A percentile compares a stretch with the other conserved stretches of the same genome.
Evolutionary conservation across 805 yeast genomes (phyloP).

Genomic region (Metschnikowia noctiluminum): DNA sequence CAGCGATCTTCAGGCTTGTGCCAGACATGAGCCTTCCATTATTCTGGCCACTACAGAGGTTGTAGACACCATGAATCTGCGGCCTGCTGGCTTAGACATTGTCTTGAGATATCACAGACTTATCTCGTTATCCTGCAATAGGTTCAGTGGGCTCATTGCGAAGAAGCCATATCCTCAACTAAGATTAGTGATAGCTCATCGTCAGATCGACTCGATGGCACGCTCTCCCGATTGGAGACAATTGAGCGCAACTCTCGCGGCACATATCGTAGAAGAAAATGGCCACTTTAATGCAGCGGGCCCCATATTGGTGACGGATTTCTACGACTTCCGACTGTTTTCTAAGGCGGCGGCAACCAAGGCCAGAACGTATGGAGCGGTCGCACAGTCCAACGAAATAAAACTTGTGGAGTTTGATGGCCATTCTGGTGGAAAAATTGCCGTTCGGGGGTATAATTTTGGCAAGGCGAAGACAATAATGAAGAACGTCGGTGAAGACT

Average conservation of each 20-base stretch:
- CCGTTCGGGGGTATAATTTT: slow-evolving; percentile 62
- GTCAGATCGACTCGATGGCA: slow-evolving; percentile 21
- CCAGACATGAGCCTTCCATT: slow-evolving; percentile 15
- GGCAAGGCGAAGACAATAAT: slow-evolving; percentile 43
- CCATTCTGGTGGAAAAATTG: slow-evolving; percentile 53
- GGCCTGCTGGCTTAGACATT: slow-evolving; percentile 15
- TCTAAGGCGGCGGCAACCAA: background rate
- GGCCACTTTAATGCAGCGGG: slow-evolving; percentile 49
- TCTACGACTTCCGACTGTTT: slow-evolving; percentile 57
- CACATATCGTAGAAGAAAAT: slow-evolving; percentile 52
- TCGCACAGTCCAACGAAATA: slow-evolving; percentile 58
- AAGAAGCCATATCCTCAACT: slow-evolving; percentile 20
- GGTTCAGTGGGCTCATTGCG: slow-evolving; percentile 33
- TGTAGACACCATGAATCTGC: slow-evolving; percentile 17
- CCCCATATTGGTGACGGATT: slow-evolving; percentile 55
- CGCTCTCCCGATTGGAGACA: slow-evolving; percentile 32
- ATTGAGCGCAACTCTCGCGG: slow-evolving; percentile 43
- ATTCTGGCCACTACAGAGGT: slow-evolving; percentile 11
- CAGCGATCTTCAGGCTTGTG: slow-evolving; percentile 11
- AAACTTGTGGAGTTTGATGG: slow-evolving; percentile 41
- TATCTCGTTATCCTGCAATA: slow-evolving; percentile 47
- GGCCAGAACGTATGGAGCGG: slow-evolving; percentile 42
- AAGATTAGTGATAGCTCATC: slow-evolving; percentile 42
- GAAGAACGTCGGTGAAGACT: slow-evolving; percentile 14
- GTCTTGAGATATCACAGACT: slow-evolving; percentile 34